Evolutionary conservation across 176 grass and related monocot species (phyloP).

Genomic region (Aegilops umbellulata): DNA sequence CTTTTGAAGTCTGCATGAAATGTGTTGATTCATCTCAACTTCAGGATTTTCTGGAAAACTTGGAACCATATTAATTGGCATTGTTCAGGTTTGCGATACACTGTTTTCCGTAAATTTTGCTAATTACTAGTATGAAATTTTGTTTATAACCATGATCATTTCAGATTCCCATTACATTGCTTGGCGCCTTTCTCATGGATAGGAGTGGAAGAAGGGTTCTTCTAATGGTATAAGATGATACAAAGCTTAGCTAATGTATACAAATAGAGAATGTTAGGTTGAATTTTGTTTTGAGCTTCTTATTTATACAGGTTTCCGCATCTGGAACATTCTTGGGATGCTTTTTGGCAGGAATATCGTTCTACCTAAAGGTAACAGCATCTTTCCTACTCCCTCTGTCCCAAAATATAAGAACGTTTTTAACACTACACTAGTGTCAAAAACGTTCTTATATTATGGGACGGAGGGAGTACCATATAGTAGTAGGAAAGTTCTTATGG

Average conservation of each 20-base stretch:
- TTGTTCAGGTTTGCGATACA: constrained; percentile 58
- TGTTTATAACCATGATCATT: constrained; percentile 45
- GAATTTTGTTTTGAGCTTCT: constrained; percentile 36
- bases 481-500: background rate
- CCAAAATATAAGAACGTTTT: too few relatives aligned
- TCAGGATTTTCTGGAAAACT: constrained; percentile 67
- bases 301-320: constrained; percentile 63
- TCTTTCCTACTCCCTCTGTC: too few relatives aligned
- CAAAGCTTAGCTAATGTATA: constrained; percentile 33
- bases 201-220: constrained; percentile 71
- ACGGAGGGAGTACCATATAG: too few relatives aligned
- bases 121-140: constrained; percentile 29
- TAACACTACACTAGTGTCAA: too few relatives aligned
- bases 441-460: too few relatives aligned
- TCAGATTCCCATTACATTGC: constrained; percentile 71
- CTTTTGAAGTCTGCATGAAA: constrained; percentile 24
- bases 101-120: background rate
- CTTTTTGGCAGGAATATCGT: constrained; percentile 64
- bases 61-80: constrained; percentile 62
- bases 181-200: constrained; percentile 78
- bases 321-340: constrained; percentile 69
- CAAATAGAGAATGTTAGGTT: constrained; percentile 14
- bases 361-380: constrained; percentile 65
- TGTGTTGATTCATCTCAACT: constrained; percentile 23
- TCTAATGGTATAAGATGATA: constrained; percentile 58